phyloP scores from a whole-genome alignment of 2,329 filamentous ascomycete genomes.

The Hypoxylon sp. region DNA sequence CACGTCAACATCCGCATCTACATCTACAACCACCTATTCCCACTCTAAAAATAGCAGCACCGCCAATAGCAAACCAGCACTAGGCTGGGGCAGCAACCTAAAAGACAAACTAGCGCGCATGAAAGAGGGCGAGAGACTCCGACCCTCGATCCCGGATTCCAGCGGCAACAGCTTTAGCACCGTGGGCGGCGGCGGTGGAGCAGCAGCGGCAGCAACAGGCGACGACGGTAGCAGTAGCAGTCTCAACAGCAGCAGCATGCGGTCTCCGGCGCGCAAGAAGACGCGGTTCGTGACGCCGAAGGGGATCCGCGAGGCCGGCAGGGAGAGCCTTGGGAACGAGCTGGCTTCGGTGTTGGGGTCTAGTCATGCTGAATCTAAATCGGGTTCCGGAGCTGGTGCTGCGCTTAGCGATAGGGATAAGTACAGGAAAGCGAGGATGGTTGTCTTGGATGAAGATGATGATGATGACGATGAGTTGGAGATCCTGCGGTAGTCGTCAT shows the following conservation, averaged over 20 bases:
- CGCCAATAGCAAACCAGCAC: slow-evolving; percentile 47
- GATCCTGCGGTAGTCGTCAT: slow-evolving; percentile 50
- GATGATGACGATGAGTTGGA: slow-evolving; percentile 64
- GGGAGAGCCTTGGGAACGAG: slow-evolving; percentile 78
- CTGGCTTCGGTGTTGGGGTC: slow-evolving; percentile 40
- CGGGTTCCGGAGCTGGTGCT: neutral
- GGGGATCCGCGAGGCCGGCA: slow-evolving; percentile 81
- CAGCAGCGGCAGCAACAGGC: neutral
- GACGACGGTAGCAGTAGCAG: slow-evolving; percentile 47
- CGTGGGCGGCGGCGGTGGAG: neutral
- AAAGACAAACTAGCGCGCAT: slow-evolving; percentile 71
- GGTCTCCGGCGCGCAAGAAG: slow-evolving; percentile 75
- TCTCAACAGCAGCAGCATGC: slow-evolving; percentile 48
- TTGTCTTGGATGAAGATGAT: slow-evolving; percentile 41
- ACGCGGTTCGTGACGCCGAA: slow-evolving; percentile 85
- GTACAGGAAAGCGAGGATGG: slow-evolving; percentile 33
- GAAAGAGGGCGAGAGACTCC: slow-evolving; percentile 71
- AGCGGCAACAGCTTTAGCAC: slow-evolving; percentile 5
- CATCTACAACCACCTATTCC: slow-evolving; percentile 28
- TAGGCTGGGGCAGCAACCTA: slow-evolving; percentile 72
- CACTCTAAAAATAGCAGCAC: neutral
- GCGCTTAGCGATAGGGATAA: neutral
- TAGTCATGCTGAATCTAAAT: neutral
- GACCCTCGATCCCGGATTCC: slow-evolving; percentile 10
- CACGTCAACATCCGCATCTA: neutral